Percentiles rank a stretch among this genome's conserved stretches.
Conservation (phyloP, 1,139 yeast genomes). For the Protomyces inouyei region DNA sequence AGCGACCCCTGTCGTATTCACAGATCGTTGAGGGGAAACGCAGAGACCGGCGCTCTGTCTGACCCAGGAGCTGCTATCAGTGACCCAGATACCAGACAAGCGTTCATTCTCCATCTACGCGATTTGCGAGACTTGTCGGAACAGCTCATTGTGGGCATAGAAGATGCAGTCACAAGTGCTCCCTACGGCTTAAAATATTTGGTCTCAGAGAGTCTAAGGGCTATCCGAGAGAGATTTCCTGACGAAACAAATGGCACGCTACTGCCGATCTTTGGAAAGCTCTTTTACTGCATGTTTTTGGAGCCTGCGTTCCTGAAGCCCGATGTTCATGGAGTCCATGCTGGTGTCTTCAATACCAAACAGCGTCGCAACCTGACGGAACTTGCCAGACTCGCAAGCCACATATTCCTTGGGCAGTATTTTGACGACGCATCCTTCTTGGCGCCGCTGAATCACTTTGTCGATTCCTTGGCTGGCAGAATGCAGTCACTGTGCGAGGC, state of each 20-base stretch:
- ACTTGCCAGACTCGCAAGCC: slow-evolving; percentile 58
- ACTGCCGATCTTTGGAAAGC: slow-evolving; percentile 63
- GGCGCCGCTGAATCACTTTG: slow-evolving; percentile 74
- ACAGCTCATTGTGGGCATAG: slow-evolving; percentile 51
- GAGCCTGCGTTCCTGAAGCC: slow-evolving; percentile 65
- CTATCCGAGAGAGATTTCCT: slow-evolving; percentile 48
- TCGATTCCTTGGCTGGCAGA: slow-evolving; percentile 49
- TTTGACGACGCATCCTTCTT: slow-evolving; percentile 65
- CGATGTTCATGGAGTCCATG: slow-evolving; percentile 57
- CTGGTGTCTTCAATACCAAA: slow-evolving; percentile 36
- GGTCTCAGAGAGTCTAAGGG: slow-evolving; percentile 42
- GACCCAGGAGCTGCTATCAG: slow-evolving; percentile 61
- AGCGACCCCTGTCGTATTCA: slow-evolving; percentile 67
- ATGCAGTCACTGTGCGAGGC: slow-evolving; percentile 46
- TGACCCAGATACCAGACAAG: slow-evolving; percentile 62
- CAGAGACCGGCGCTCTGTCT: slow-evolving; percentile 44
- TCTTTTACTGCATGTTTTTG: slow-evolving; percentile 59
- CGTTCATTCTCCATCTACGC: slow-evolving; percentile 71
- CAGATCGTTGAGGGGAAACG: slow-evolving; percentile 34
- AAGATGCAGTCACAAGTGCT: slow-evolving; percentile 45
- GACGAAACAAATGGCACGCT: slow-evolving; percentile 48
- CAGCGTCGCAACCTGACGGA: slow-evolving; percentile 54
- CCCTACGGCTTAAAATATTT: slow-evolving; percentile 62
- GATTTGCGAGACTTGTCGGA: slow-evolving; percentile 66
- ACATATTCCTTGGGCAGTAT: slow-evolving; percentile 61